These are phyloP conservation scores for Lipomyces japonicus DNA, from an alignment of 805 yeast genomes.

Conservation along the genomic window DNA sequence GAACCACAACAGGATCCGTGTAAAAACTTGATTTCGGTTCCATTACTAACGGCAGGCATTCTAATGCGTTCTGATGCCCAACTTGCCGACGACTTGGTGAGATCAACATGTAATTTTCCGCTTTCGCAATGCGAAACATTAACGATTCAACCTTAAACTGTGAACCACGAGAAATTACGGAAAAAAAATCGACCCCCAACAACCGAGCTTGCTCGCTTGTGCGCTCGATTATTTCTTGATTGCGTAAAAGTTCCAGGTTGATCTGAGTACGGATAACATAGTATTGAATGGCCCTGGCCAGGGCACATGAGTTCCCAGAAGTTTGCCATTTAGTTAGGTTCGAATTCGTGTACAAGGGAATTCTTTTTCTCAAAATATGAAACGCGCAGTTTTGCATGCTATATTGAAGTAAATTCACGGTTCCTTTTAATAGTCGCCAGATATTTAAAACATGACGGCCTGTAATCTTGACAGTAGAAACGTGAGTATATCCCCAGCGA, in stretches of 20 bases:
- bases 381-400: slow-evolving; percentile 72
- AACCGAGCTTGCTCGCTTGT: slow-evolving; percentile 77
- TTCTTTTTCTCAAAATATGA: slow-evolving; percentile 59
- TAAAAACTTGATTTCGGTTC: slow-evolving; percentile 85
- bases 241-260: slow-evolving; percentile 49
- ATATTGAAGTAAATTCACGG: slow-evolving; percentile 60
- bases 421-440: slow-evolving; percentile 73
- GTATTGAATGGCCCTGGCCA: slow-evolving; percentile 45
- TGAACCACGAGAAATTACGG: slow-evolving; percentile 86
- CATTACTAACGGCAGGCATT: slow-evolving; percentile 85
- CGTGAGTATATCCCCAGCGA: slow-evolving; percentile 77
- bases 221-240: slow-evolving; percentile 62
- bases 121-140: slow-evolving; percentile 66
- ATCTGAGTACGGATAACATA: slow-evolving; percentile 45
- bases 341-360: slow-evolving; percentile 58
- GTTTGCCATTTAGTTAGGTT: slow-evolving; percentile 50
- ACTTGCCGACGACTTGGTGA: slow-evolving; percentile 83
- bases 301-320: slow-evolving; percentile 24
- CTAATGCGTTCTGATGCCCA: slow-evolving; percentile 77
- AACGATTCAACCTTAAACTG: slow-evolving; percentile 92
- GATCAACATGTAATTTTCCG: slow-evolving; percentile 65
- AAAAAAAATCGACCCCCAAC: slow-evolving; percentile 83
- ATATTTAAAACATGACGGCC: slow-evolving; percentile 84
- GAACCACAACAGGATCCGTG: slow-evolving; percentile 81
- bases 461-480: slow-evolving; percentile 60